These are phyloP conservation scores for Wickerhamomyces sydowiorum DNA, from an alignment of 805 yeast genomes.

Conservation along the genomic window DNA sequence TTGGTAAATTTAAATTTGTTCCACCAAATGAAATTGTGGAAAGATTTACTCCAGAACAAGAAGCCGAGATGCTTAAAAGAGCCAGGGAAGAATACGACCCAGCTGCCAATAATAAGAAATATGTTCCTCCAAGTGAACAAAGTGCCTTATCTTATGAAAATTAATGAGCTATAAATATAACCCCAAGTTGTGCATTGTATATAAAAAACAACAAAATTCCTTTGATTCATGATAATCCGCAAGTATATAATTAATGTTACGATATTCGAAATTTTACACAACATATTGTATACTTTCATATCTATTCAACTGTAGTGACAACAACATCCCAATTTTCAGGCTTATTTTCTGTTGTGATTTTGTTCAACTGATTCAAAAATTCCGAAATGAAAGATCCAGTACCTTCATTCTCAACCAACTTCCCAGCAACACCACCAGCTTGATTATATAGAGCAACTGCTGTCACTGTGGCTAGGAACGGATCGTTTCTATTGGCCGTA, in stretches of 20 bases:
- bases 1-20: constrained; percentile 81
- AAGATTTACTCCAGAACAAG: constrained; percentile 64
- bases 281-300: too few relatives aligned
- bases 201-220: neutral
- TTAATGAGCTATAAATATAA: constrained; percentile 13
- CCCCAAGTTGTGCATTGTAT: neutral
- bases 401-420: constrained; percentile 3
- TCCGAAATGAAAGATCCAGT: constrained; percentile 11
- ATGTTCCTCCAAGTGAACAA: constrained; percentile 59
- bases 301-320: neutral
- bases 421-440: constrained; percentile 13
- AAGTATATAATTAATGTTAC: neutral
- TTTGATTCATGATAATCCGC: too few relatives aligned
- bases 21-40: constrained; percentile 76
- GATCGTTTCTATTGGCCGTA: constrained; percentile 7
- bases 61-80: constrained; percentile 40
- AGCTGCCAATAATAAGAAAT: constrained; percentile 26
- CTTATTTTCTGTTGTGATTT: constrained; percentile 1
- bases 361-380: constrained; percentile 8
- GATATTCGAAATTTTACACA: neutral
- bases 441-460: constrained; percentile 13
- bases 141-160: constrained; percentile 45
- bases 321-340: constrained; percentile 7
- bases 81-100: constrained; percentile 46
- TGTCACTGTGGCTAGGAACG: constrained; percentile 9